Evolutionary conservation across 2,329 filamentous ascomycete genomes (phyloP).

Genomic region (Scedosporium minutisporum): DNA sequence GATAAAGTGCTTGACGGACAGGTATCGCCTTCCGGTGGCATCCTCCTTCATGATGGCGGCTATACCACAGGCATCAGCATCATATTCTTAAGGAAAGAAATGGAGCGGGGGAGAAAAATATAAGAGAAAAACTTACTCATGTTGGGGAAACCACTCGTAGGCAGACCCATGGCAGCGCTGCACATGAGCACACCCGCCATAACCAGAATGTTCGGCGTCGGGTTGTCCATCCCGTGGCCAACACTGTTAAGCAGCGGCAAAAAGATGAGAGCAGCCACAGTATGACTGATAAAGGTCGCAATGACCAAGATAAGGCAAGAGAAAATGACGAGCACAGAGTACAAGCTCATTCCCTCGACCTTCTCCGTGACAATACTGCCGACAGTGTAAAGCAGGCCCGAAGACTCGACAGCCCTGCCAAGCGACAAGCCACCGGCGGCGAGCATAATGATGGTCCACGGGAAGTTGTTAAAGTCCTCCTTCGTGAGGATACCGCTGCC

Average conservation of each 20-base stretch:
- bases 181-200: slow-evolving; percentile 97
- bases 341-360: slow-evolving; percentile 73
- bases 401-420: slow-evolving; percentile 89
- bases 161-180: slow-evolving; percentile 88
- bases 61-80: slow-evolving; percentile 22
- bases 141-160: slow-evolving; percentile 94
- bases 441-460: slow-evolving; percentile 99
- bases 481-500: slow-evolving; percentile 93
- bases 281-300: slow-evolving; percentile 96
- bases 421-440: slow-evolving; percentile 87
- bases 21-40: slow-evolving; percentile 80
- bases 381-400: slow-evolving; percentile 82
- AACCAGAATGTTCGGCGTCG: slow-evolving; percentile 87
- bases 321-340: slow-evolving; percentile 80
- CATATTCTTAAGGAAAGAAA: neutral
- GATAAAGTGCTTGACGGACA: slow-evolving; percentile 89
- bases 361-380: slow-evolving; percentile 63
- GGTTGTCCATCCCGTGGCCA: slow-evolving; percentile 73
- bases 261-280: slow-evolving; percentile 90
- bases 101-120: neutral
- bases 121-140: slow-evolving; percentile 69
- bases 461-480: slow-evolving; percentile 99
- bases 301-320: slow-evolving; percentile 77
- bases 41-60: slow-evolving; percentile 99
- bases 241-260: slow-evolving; percentile 83